Percentiles rank a stretch among this genome's conserved stretches.
Evolutionary conservation across 2,329 filamentous ascomycete genomes (phyloP).

Genomic region (Periconia sp.): DNA sequence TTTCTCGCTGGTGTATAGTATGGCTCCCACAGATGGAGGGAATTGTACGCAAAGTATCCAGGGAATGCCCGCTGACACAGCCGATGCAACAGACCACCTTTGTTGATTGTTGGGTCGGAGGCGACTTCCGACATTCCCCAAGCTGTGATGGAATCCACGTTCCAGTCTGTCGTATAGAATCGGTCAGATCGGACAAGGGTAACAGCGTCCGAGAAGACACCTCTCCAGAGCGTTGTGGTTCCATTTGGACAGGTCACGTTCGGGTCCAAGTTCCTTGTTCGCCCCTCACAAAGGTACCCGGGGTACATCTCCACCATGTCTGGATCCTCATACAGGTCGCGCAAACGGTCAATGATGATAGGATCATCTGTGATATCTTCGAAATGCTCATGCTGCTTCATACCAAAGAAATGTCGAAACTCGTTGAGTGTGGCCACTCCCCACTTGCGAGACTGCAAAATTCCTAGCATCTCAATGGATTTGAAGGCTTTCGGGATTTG

Average conservation of each 20-base stretch:
- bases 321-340: conserved; percentile 55
- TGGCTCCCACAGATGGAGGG: too few species aligned
- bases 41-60: conserved; percentile 58
- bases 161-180: conserved; percentile 69
- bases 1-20: too few species aligned
- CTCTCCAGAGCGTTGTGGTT: too few species aligned
- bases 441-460: conserved; percentile 72
- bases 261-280: too few species aligned
- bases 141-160: conserved; percentile 65
- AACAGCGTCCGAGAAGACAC: conserved; percentile 73
- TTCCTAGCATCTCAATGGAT: conserved; percentile 69
- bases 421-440: conserved; percentile 74
- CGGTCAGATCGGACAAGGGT: conserved; percentile 72
- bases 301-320: conserved; percentile 66
- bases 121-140: conserved; percentile 76
- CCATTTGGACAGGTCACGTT: too few species aligned
- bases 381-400: conserved; percentile 72
- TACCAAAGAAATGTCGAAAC: conserved; percentile 74
- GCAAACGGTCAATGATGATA: conserved; percentile 44
- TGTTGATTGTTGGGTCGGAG: too few species aligned
- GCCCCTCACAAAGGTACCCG: too few species aligned
- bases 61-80: conserved; percentile 75
- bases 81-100: conserved; percentile 68
- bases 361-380: conserved; percentile 71
- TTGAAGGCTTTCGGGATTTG: conserved; percentile 45